A percentile compares a stretch with the other conserved stretches of the same genome.
Conservation (phyloP, 1,284 basidiomycete genomes). For the Trichosporon coremiiforme region DNA sequence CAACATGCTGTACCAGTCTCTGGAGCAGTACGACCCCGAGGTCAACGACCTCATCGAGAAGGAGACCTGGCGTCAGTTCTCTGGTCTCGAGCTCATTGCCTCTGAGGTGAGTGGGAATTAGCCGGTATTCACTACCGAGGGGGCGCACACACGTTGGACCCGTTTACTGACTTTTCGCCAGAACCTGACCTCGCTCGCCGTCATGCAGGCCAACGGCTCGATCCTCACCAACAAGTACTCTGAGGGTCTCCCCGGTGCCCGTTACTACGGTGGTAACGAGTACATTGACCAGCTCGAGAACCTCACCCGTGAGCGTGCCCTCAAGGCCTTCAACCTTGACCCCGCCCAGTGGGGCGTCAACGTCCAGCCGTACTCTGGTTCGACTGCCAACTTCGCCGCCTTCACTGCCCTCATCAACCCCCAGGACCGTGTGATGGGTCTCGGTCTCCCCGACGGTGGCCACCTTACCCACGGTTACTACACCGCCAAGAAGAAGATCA, state of each 20-base stretch:
- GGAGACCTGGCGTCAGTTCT: conserved; percentile 98
- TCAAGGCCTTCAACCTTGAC: conserved; percentile 96
- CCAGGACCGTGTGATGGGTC: conserved; percentile 98
- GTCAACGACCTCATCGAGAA: conserved; percentile 97
- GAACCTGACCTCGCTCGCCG: conserved; percentile 91
- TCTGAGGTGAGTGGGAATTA: conserved; percentile 50
- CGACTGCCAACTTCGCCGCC: conserved; percentile 94
- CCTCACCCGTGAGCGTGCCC: conserved; percentile 92
- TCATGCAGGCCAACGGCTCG: conserved; percentile 98
- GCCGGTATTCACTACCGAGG: background rate
- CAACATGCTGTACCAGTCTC: conserved; percentile 82
- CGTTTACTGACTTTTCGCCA: conserved; percentile 46
- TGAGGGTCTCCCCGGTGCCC: conserved; percentile 88
- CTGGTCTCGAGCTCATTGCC: conserved; percentile 73
- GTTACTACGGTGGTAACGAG: conserved; percentile 98
- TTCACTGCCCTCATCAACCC: conserved; percentile 96
- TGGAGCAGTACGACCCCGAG: conserved; percentile 89
- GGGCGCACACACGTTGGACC: background rate
- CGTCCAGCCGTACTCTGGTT: conserved; percentile 99
- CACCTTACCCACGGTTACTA: conserved; percentile 99
- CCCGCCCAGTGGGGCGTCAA: conserved; percentile 93
- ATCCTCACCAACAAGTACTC: conserved; percentile 99
- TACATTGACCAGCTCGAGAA: conserved; percentile 95
- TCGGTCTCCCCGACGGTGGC: conserved; percentile 96
- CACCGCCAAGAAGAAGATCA: conserved; percentile 99